Evolutionary conservation across 1,284 basidiomycete genomes (phyloP).

Genomic region (Naganishia liquefaciens): DNA sequence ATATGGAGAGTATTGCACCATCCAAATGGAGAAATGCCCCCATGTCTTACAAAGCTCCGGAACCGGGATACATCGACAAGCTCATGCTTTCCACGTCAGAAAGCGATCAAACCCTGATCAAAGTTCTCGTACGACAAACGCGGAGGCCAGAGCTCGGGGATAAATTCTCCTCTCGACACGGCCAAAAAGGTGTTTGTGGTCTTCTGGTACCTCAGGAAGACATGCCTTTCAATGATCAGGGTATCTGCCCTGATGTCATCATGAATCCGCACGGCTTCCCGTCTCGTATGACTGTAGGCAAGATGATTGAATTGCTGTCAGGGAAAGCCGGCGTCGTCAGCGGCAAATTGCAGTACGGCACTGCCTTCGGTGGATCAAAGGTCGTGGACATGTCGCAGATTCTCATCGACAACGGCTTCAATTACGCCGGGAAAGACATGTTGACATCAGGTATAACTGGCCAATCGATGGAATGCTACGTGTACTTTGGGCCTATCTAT

Average conservation of each 20-base stretch:
- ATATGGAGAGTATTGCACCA: slow-evolving; percentile 35
- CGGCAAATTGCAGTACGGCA: slow-evolving; percentile 60
- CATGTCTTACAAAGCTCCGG: slow-evolving; percentile 87
- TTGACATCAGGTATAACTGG: slow-evolving; percentile 97
- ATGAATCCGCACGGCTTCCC: slow-evolving; percentile 99
- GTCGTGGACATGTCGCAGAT: slow-evolving; percentile 99
- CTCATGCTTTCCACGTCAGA: slow-evolving; percentile 93
- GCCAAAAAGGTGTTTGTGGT: slow-evolving; percentile 98
- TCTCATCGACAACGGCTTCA: slow-evolving; percentile 92
- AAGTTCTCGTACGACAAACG: slow-evolving; percentile 97
- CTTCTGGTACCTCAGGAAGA: slow-evolving; percentile 98
- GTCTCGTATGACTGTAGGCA: slow-evolving; percentile 98
- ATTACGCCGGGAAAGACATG: slow-evolving; percentile 97
- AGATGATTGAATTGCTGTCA: slow-evolving; percentile 98
- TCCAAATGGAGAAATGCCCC: slow-evolving; percentile 84
- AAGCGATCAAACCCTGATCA: slow-evolving; percentile 95
- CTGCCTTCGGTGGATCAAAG: slow-evolving; percentile 96
- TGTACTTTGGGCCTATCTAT: slow-evolving; percentile 98
- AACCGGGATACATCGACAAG: slow-evolving; percentile 94
- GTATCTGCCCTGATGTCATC: slow-evolving; percentile 94
- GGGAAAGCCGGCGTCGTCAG: slow-evolving; percentile 68
- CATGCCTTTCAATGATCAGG: slow-evolving; percentile 98
- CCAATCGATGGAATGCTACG: slow-evolving; percentile 92
- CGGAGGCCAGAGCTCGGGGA: slow-evolving; percentile 94
- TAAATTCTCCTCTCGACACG: slow-evolving; percentile 97